These are phyloP conservation scores for Eutrema yunnanense DNA, from an alignment of 345 rosid genomes.

Conservation along the genomic window DNA sequence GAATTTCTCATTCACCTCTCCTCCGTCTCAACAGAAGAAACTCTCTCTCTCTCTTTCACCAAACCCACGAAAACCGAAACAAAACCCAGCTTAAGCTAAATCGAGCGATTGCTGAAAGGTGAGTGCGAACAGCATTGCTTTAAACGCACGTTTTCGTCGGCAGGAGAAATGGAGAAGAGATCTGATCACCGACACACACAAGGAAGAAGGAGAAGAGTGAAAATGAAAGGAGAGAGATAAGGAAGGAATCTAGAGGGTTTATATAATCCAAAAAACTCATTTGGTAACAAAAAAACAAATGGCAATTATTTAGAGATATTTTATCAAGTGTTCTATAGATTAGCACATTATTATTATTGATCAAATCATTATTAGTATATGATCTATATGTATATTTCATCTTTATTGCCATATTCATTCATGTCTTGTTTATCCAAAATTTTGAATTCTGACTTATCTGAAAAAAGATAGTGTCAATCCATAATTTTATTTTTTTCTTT, in stretches of 20 bases:
- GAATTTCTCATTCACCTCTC: conserved; percentile 47
- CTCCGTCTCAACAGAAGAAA: background rate
- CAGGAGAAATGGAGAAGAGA: conserved; percentile 23
- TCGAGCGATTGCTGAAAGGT: conserved; percentile 17
- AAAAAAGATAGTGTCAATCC: background rate
- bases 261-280: background rate
- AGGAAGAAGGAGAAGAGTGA: conserved; percentile 4
- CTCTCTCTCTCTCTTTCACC: background rate
- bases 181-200: conserved; percentile 53
- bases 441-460: background rate
- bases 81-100: conserved; percentile 23
- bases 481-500: background rate
- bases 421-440: background rate
- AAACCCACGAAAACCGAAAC: conserved; percentile 3
- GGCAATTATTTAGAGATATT: too few relatives aligned
- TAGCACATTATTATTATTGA: conserved; percentile 1
- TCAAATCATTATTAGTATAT: background rate
- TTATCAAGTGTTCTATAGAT: background rate
- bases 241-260: conserved; percentile 35
- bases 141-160: conserved; percentile 23
- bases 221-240: conserved; percentile 12
- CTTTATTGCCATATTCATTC: background rate
- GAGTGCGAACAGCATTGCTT: conserved; percentile 28
- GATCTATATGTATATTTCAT: background rate
- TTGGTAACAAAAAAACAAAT: background rate